Conservation (phyloP, 176 grass and related monocot genomes). For the Avena sativa region DNA sequence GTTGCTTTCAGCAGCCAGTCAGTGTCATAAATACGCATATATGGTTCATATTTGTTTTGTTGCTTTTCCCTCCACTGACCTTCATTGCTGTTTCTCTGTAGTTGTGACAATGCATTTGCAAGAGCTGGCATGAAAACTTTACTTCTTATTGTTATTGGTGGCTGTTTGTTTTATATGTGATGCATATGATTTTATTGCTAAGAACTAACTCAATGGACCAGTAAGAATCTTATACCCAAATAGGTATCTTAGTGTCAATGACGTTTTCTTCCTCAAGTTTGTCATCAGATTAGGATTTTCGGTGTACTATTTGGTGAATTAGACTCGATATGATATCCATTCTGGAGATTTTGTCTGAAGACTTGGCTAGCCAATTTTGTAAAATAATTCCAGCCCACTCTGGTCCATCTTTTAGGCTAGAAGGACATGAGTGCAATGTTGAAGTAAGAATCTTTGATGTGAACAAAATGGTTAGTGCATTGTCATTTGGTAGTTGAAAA, state of each 20-base stretch:
- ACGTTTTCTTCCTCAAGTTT: not conserved
- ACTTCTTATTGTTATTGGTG: not conserved
- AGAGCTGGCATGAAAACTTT: not conserved
- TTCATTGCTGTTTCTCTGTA: not conserved
- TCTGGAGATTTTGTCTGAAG: not conserved
- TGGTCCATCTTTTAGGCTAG: not conserved
- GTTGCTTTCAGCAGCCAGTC: slow-evolving; percentile 19
- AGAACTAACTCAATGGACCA: slow-evolving; percentile 19
- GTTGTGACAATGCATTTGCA: not conserved
- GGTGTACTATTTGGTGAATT: not conserved
- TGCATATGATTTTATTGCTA: not conserved
- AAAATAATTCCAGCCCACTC: not conserved
- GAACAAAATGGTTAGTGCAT: not conserved
- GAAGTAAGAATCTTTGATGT: slow-evolving; percentile 5
- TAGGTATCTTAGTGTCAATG: not conserved
- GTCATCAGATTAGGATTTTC: not conserved
- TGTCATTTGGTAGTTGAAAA: slow-evolving; percentile 30
- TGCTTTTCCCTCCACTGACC: not conserved
- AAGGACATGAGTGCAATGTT: not conserved
- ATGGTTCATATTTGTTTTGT: not conserved
- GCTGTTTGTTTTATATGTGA: not conserved
- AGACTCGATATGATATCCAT: not conserved
- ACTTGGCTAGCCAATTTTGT: not conserved
- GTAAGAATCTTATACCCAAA: not conserved
- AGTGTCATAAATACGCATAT: slow-evolving; percentile 1